These are phyloP conservation scores for Pseudogymnoascus sp. DNA, from an alignment of 2,329 filamentous ascomycete genomes.

Conservation along the genomic window DNA sequence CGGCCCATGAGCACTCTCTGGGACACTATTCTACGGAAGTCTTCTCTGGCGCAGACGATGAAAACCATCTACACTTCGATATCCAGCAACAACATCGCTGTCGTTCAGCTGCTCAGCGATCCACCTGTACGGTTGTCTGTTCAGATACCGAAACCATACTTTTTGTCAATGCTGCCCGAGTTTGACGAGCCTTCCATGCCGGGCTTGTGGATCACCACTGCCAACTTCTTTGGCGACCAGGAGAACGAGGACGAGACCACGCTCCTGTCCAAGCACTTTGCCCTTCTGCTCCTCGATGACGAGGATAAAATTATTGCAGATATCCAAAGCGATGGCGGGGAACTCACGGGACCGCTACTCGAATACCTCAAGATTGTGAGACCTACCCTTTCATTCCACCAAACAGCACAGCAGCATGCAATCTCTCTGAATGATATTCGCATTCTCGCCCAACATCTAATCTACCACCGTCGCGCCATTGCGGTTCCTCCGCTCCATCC, in stretches of 20 bases:
- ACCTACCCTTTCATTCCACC: constrained; percentile 59
- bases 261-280: constrained; percentile 77
- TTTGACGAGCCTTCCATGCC: constrained; percentile 61
- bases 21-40: constrained; percentile 62
- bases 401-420: constrained; percentile 61
- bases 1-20: constrained; percentile 53
- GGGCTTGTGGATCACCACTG: constrained; percentile 80
- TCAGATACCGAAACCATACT: constrained; percentile 58
- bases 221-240: constrained; percentile 64
- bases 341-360: constrained; percentile 67
- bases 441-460: constrained; percentile 82
- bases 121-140: constrained; percentile 54
- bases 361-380: constrained; percentile 73
- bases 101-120: constrained; percentile 60
- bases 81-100: constrained; percentile 77
- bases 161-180: constrained; percentile 64
- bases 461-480: constrained; percentile 90
- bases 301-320: constrained; percentile 65
- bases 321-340: constrained; percentile 68
- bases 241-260: constrained; percentile 59
- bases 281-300: constrained; percentile 75
- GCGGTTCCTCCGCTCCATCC: constrained; percentile 86
- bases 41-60: constrained; percentile 74
- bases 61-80: constrained; percentile 75
- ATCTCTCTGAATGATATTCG: constrained; percentile 76